Evolutionary conservation across 2,329 filamentous ascomycete genomes (phyloP).

Genomic region (Neonectria magnoliae): DNA sequence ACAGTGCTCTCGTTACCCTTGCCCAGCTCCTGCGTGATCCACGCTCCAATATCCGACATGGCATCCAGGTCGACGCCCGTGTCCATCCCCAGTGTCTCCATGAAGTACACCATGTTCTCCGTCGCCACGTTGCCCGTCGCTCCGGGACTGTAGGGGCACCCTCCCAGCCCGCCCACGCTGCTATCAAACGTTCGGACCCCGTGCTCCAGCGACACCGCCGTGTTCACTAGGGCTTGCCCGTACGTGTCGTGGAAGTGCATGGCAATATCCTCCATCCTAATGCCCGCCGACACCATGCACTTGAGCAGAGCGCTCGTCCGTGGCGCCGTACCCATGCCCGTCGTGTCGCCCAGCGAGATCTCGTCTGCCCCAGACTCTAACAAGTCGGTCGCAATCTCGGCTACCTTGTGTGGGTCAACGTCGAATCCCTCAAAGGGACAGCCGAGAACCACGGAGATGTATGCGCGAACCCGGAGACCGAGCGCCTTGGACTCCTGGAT

Average conservation of each 20-base stretch:
- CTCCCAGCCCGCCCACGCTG: conserved; percentile 82
- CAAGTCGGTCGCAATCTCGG: conserved; percentile 73
- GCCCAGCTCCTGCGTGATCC: conserved; percentile 74
- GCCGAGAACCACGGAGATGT: conserved; percentile 82
- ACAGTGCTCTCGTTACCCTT: conserved; percentile 72
- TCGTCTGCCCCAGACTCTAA: conserved; percentile 91
- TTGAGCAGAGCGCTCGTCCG: conserved; percentile 72
- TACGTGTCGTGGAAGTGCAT: conserved; percentile 93
- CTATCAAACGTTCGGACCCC: conserved; percentile 83
- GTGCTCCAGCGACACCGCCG: conserved; percentile 78
- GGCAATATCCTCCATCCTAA: conserved; percentile 76
- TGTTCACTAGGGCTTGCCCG: conserved; percentile 85
- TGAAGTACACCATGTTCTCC: conserved; percentile 83
- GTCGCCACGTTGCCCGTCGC: conserved; percentile 89
- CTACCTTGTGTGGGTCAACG: conserved; percentile 70
- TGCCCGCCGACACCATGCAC: conserved; percentile 72
- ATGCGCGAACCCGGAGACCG: conserved; percentile 77
- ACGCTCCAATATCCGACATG: conserved; percentile 74
- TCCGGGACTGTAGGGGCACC: conserved; percentile 86
- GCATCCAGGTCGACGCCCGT: conserved; percentile 78
- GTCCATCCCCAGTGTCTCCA: conserved; percentile 77
- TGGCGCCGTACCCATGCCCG: conserved; percentile 87
- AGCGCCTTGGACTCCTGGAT: conserved; percentile 73
- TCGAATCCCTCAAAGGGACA: conserved; percentile 79
- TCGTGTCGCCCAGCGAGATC: conserved; percentile 90